phyloP scores from a whole-genome alignment of 108 stramenopile species.

The Nannochloropsis salina region DNA sequence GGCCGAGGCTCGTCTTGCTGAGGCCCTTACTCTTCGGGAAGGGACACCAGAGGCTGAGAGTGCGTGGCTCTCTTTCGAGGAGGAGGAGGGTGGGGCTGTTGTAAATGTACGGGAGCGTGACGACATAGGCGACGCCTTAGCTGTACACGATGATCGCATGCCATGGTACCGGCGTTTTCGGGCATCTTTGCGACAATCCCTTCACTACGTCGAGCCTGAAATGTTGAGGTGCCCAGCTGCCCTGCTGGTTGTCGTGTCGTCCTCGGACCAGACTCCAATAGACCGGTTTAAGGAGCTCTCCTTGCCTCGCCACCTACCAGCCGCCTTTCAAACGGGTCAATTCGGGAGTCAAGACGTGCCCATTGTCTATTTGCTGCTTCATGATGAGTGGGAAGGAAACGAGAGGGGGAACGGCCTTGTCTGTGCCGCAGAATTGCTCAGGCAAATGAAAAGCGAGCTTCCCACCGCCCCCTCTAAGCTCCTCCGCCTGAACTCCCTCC shows the following conservation, averaged over 20 bases:
- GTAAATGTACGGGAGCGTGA: background rate
- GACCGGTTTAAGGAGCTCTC: conserved; percentile 45
- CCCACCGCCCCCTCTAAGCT: conserved; percentile 38
- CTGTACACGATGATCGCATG: background rate
- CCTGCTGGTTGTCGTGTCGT: conserved; percentile 44
- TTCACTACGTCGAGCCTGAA: conserved; percentile 42
- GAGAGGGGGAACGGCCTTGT: conserved; percentile 22
- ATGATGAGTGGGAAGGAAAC: conserved; percentile 32
- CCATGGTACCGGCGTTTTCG: conserved; percentile 42
- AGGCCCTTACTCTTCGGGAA: conserved; percentile 20
- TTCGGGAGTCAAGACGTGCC: conserved; percentile 36
- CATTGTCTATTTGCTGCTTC: conserved; percentile 42
- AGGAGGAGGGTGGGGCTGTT: background rate
- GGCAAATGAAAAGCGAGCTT: conserved; percentile 34
- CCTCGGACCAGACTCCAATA: conserved; percentile 37
- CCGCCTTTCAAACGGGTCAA: conserved; percentile 42
- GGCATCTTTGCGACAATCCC: conserved; percentile 15
- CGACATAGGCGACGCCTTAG: conserved; percentile 20
- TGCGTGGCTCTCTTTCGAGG: background rate
- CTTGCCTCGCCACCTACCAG: conserved; percentile 29
- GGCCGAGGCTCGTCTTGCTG: conserved; percentile 20
- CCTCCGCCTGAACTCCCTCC: conserved; percentile 45
- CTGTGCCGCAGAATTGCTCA: background rate
- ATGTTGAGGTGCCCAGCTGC: conserved; percentile 43
- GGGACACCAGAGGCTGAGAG: background rate